Conservation (phyloP, 1,284 basidiomycete genomes). For the Cutaneotrichosporon sp. region DNA sequence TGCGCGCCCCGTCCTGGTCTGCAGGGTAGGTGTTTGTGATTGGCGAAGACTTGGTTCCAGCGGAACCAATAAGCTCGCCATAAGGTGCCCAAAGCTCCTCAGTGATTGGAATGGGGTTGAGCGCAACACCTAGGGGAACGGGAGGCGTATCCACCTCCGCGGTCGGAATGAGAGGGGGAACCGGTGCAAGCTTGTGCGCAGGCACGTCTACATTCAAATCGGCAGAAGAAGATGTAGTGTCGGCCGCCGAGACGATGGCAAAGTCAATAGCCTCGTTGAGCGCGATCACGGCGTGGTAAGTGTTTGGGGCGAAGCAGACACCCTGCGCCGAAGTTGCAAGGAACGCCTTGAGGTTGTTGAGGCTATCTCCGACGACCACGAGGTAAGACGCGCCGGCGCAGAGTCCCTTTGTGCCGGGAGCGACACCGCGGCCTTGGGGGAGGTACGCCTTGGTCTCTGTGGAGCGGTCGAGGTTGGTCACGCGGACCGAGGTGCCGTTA, state of each 20-base stretch:
- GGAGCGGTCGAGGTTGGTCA: constrained; percentile 48
- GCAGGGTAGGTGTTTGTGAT: constrained; percentile 65
- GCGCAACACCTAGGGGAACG: neutral
- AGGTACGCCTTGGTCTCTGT: constrained; percentile 70
- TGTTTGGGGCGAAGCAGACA: constrained; percentile 71
- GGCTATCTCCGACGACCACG: neutral
- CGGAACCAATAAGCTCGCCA: constrained; percentile 68
- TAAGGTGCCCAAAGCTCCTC: constrained; percentile 68
- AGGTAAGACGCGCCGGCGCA: constrained; percentile 69
- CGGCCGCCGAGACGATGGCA: constrained; percentile 69
- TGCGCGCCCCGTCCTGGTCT: constrained; percentile 50
- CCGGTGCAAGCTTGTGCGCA: constrained; percentile 24
- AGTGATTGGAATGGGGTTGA: constrained; percentile 38
- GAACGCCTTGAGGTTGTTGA: constrained; percentile 70
- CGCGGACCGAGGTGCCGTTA: constrained; percentile 57
- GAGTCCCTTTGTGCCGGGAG: constrained; percentile 66
- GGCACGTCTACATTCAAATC: constrained; percentile 35
- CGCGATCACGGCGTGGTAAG: constrained; percentile 88
- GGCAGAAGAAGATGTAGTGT: constrained; percentile 50
- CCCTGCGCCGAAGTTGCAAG: constrained; percentile 74
- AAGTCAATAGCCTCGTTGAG: constrained; percentile 75
- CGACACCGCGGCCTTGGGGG: constrained; percentile 67
- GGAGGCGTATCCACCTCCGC: neutral
- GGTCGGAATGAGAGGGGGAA: neutral
- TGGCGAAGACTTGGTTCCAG: constrained; percentile 56